phyloP scores from a whole-genome alignment of 192 early-diverging fungal species.

The Polychytrium aggregatum region DNA sequence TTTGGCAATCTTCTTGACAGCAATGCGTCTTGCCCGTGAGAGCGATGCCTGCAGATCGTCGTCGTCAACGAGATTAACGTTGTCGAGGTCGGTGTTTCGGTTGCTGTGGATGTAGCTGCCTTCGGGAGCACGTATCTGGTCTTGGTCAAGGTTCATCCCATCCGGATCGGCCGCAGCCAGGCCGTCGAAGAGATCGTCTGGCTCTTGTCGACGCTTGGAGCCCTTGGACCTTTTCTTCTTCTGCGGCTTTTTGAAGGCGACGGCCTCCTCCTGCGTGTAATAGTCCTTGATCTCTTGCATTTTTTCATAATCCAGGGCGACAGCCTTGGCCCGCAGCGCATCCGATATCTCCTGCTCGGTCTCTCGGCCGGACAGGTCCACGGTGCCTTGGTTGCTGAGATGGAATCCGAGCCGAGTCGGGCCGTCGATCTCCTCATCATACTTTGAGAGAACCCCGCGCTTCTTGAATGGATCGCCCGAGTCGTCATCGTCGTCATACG shows the following conservation, averaged over 20 bases:
- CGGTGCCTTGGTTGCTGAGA: constrained; percentile 37
- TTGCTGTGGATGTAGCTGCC: constrained; percentile 11
- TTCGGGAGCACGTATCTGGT: background rate
- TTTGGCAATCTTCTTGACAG: constrained; percentile 36
- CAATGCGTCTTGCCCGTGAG: constrained; percentile 56
- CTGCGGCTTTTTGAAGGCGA: constrained; percentile 72
- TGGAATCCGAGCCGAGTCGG: constrained; percentile 34
- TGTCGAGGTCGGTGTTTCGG: constrained; percentile 17
- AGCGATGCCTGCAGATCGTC: constrained; percentile 84
- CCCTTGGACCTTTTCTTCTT: constrained; percentile 35
- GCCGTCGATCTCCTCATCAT: constrained; percentile 61
- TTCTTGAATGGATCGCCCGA: constrained; percentile 39
- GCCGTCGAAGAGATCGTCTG: constrained; percentile 8
- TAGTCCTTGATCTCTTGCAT: constrained; percentile 68
- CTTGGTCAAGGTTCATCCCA: constrained; percentile 24
- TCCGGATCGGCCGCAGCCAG: constrained; percentile 16
- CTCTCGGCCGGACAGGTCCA: constrained; percentile 14
- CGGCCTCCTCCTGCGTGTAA: constrained; percentile 78
- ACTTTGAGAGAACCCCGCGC: constrained; percentile 55
- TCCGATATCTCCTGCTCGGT: constrained; percentile 24
- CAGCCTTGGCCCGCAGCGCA: constrained; percentile 31
- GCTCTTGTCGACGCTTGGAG: constrained; percentile 3
- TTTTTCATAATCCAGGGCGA: constrained; percentile 34
- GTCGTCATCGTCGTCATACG: constrained; percentile 64
- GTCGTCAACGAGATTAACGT: constrained; percentile 86